Evolutionary conservation across 2,329 filamentous ascomycete species (phyloP), one percentile per base, ranked within the genome.

Genomic region (Pestalotiopsis sp.): DNA sequence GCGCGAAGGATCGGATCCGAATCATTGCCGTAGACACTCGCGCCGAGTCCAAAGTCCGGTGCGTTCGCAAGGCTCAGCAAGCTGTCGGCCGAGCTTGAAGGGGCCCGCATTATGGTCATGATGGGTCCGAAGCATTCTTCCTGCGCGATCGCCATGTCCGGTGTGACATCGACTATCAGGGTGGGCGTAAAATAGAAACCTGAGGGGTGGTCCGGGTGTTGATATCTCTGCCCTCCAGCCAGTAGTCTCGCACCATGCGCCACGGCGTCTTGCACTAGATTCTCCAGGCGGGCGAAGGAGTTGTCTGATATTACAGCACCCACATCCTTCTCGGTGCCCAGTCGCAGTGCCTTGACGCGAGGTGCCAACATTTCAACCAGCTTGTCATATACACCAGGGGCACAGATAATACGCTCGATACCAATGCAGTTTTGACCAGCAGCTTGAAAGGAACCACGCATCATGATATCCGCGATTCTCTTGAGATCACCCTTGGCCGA

Each of bases 381-480:
- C 68, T 85, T 84, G 71, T 92, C 86, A 83, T 98, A 97, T 65
- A 93, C 86, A n/a, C 83, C 84, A 1, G 93, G 91, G 17, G 93
- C 87, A 27, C 92, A 93, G 73, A 98, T 91, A 76, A 98, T 91
- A 68, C 96, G 92, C 83, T 99, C 96, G 73, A 98, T 95, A 67
- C 96, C 96, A 77, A 99, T 95, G 81, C 96, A 99, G 83, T 99
- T 99, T 80, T 99, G 96, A 1, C 96, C 96, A 17, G 94, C 92
- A 65, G 94, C 94, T 81, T 99, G 96, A 82, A 98, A 99, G 11
- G 93, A 94, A 66, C 95, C 96, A 66, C 96, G 90, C 83, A 99
- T 91, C 71, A 98, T 88, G 71, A 97, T 92, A 71, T 94, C 93
- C 52, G 89, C 88, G 64, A 98, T 91, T 57, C 92, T 89, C 4